Percentiles rank a stretch among this genome's conserved stretches.
phyloP scores from a whole-genome alignment of 2,329 filamentous ascomycete species.

The Pezicula rhizophila region DNA sequence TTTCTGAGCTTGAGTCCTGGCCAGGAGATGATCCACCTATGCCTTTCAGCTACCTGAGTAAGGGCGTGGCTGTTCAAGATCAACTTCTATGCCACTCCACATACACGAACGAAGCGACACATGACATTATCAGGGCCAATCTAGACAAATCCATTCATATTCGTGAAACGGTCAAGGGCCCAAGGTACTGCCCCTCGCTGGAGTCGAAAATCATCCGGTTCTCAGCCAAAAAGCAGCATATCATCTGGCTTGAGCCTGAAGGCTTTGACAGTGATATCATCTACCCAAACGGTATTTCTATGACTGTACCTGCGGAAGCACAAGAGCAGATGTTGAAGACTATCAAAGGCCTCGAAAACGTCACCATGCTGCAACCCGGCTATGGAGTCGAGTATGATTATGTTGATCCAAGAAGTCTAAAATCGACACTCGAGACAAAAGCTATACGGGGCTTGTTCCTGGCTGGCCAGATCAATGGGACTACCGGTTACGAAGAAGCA shows the following conservation, averaged over 20 bases:
- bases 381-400: constrained; percentile 99
- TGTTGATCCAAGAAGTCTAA: constrained; percentile 83
- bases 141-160: constrained; percentile 97
- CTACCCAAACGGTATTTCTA: constrained; percentile 94
- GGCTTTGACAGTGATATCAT: constrained; percentile 85
- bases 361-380: constrained; percentile 86
- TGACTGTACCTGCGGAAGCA: constrained; percentile 87
- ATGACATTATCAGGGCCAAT: constrained; percentile 79
- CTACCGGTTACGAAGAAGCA: constrained; percentile 96
- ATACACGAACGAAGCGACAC: constrained; percentile 75
- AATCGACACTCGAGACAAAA: constrained; percentile 90
- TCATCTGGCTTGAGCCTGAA: constrained; percentile 96
- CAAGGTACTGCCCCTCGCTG: constrained; percentile 89
- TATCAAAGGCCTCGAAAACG: constrained; percentile 80
- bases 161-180: constrained; percentile 87
- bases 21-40: constrained; percentile 76
- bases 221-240: constrained; percentile 70
- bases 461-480: constrained; percentile 96
- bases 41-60: constrained; percentile 89
- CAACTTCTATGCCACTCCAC: constrained; percentile 86
- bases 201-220: constrained; percentile 94
- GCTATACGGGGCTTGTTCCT: constrained; percentile 82
- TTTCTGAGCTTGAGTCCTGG: constrained; percentile 63
- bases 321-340: constrained; percentile 83
- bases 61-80: constrained; percentile 67